Percentiles rank a stretch among this genome's conserved stretches.
phyloP scores from a whole-genome alignment of 1,284 basidiomycete genomes.

The Trichosporon coremiiforme region DNA sequence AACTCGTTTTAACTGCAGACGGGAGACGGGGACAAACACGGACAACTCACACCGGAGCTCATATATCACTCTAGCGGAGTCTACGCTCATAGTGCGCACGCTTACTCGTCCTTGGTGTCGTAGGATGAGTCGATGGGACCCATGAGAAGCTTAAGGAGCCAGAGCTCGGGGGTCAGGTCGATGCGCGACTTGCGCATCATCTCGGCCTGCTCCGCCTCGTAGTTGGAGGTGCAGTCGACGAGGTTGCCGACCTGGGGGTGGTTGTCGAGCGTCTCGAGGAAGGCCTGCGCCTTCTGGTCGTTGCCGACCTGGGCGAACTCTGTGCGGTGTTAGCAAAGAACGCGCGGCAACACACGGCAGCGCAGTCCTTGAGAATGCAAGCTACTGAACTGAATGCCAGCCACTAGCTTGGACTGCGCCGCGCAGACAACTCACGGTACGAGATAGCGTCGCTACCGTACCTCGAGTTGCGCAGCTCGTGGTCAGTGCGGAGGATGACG shows the following conservation, averaged over 20 bases:
- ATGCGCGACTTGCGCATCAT: constrained; percentile 49
- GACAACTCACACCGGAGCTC: too few species aligned
- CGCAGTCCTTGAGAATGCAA: neutral
- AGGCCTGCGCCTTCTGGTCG: constrained; percentile 56
- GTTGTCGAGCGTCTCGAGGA: constrained; percentile 58
- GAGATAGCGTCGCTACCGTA: constrained; percentile 59
- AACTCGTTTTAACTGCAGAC: too few species aligned
- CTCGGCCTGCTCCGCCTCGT: constrained; percentile 56
- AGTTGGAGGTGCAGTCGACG: constrained; percentile 57
- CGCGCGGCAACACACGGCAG: neutral
- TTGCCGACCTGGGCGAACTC: constrained; percentile 59
- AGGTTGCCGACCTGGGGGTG: constrained; percentile 56
- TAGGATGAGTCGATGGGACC: constrained; percentile 48
- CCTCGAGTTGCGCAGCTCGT: constrained; percentile 50
- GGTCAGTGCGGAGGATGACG: constrained; percentile 54
- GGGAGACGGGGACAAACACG: too few species aligned
- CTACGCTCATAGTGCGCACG: neutral
- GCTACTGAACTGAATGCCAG: neutral
- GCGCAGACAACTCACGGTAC: constrained; percentile 46
- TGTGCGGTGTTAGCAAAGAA: constrained; percentile 24
- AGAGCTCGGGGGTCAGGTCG: constrained; percentile 42
- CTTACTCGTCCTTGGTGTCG: constrained; percentile 46
- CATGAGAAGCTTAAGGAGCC: constrained; percentile 52
- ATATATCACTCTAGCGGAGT: too few species aligned
- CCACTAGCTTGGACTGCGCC: neutral